Percentiles rank a stretch among this genome's conserved stretches.
phyloP scores from a whole-genome alignment of 2,329 filamentous ascomycete species.

The Neofusicoccum laricinum region DNA sequence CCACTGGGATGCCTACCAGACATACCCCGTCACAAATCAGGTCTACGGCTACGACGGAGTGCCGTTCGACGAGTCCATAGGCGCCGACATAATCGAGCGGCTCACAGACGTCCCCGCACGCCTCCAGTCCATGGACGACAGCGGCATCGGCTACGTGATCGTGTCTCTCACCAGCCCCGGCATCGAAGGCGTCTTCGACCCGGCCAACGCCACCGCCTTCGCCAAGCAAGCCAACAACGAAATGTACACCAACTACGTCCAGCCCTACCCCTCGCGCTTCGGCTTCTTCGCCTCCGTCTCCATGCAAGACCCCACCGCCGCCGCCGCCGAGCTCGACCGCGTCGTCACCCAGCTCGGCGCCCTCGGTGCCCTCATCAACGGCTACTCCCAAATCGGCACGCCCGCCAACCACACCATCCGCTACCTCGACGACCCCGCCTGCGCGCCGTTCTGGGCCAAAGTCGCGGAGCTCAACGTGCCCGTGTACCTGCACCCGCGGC shows the following conservation, averaged over 20 bases:
- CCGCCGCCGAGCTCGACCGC: constrained; percentile 50
- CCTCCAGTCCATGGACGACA: background rate
- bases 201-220: constrained; percentile 23
- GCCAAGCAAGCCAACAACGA: constrained; percentile 27
- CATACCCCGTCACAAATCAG: background rate
- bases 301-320: constrained; percentile 52
- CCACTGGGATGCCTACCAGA: background rate
- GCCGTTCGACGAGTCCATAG: background rate
- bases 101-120: constrained; percentile 22
- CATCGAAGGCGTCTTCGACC: constrained; percentile 26
- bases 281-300: constrained; percentile 15
- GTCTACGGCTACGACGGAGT: background rate
- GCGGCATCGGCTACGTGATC: constrained; percentile 28
- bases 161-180: constrained; percentile 28
- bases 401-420: constrained; percentile 62
- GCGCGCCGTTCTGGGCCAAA: constrained; percentile 60
- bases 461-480: constrained; percentile 60
- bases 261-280: background rate
- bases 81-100: background rate
- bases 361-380: constrained; percentile 45
- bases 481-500: constrained; percentile 62
- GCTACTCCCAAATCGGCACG: constrained; percentile 57
- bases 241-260: background rate
- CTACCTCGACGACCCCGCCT: constrained; percentile 58
- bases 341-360: constrained; percentile 50